Evolutionary conservation across 768 basidiomycete species (phyloP).

Genomic region (Podaxis carcinomalis): DNA sequence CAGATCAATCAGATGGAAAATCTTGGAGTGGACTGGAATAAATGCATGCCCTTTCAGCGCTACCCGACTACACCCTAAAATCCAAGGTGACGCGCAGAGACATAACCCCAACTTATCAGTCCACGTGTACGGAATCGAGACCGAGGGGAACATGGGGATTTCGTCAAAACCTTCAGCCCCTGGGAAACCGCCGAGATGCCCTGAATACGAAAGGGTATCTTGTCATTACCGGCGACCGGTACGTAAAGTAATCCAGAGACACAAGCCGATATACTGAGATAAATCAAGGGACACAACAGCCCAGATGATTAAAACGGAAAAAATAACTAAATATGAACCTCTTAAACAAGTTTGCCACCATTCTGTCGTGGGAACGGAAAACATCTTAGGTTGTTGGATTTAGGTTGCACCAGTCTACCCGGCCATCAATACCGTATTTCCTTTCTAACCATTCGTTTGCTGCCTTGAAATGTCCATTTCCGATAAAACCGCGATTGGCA

Average conservation of each 20-base stretch:
- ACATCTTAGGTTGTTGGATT: neutral
- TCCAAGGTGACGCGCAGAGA: neutral
- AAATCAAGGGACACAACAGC: neutral
- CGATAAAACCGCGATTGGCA: constrained; percentile 77
- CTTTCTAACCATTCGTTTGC: constrained; percentile 85
- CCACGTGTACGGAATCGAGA: neutral
- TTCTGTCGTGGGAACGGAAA: constrained; percentile 4
- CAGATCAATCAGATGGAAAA: neutral
- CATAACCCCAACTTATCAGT: neutral
- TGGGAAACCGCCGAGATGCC: neutral
- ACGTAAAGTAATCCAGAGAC: neutral
- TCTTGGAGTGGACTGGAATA: neutral
- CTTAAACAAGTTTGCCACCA: neutral
- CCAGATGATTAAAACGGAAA: neutral
- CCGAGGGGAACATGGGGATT: neutral
- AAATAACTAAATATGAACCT: neutral
- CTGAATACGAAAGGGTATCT: neutral
- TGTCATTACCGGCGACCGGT: neutral
- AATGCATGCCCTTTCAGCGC: neutral
- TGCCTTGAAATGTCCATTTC: constrained; percentile 83
- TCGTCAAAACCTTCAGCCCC: neutral
- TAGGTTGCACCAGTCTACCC: constrained; percentile 64
- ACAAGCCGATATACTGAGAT: neutral
- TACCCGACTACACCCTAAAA: neutral
- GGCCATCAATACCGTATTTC: constrained; percentile 69